Evolutionary conservation across 345 rosid species (phyloP).

Genomic region (Erodium maritimum): DNA sequence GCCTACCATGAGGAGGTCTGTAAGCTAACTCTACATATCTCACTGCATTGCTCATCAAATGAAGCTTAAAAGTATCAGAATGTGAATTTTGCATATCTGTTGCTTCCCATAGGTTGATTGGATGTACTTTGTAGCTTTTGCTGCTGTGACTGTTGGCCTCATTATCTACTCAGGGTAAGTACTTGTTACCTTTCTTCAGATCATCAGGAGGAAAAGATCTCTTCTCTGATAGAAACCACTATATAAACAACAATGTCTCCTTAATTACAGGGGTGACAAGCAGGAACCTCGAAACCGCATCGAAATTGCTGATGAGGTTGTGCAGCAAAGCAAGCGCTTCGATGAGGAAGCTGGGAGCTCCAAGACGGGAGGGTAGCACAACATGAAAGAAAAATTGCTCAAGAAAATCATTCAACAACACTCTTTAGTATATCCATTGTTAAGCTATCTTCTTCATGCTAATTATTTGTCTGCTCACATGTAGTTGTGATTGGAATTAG

Average conservation of each 20-base stretch:
- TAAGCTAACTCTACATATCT: neutral
- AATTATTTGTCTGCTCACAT: too few species aligned
- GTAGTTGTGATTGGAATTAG: too few species aligned
- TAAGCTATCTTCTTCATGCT: too few species aligned
- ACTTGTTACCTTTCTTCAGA: neutral
- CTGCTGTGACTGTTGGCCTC: slow-evolving; percentile 55
- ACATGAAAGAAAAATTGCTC: too few species aligned
- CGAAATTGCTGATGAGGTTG: slow-evolving; percentile 24
- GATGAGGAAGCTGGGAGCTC: slow-evolving; percentile 33
- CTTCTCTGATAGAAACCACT: too few species aligned
- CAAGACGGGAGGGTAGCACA: neutral
- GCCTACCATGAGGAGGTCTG: slow-evolving; percentile 79
- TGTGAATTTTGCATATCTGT: neutral
- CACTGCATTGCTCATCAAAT: neutral
- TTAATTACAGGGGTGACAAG: slow-evolving; percentile 35
- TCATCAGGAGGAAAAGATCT: too few species aligned
- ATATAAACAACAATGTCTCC: neutral
- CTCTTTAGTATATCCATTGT: too few species aligned
- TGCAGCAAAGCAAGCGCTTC: slow-evolving; percentile 23
- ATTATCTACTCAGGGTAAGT: slow-evolving; percentile 62
- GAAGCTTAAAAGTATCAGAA: neutral
- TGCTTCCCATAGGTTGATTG: slow-evolving; percentile 49
- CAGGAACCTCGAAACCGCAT: slow-evolving; percentile 21
- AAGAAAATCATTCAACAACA: too few species aligned
- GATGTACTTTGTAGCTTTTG: slow-evolving; percentile 83